These are phyloP conservation scores for Sutorius australiensis DNA, from an alignment of 768 basidiomycete species.

Conservation along the genomic window DNA sequence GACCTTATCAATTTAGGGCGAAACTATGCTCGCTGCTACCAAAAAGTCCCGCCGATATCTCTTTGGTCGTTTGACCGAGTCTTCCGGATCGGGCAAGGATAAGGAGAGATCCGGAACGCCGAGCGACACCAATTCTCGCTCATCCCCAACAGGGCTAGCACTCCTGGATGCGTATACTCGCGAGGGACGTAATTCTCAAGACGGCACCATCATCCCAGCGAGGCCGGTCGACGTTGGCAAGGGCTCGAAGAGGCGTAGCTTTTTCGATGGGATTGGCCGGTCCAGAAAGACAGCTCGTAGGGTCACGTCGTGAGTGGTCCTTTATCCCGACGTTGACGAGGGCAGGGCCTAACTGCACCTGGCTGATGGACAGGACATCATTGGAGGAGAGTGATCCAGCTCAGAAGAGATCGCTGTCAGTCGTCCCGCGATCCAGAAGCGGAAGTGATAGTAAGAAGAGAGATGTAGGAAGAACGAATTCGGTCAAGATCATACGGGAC, in stretches of 20 bases:
- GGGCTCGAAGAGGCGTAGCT: slow-evolving; percentile 62
- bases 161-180: slow-evolving; percentile 13
- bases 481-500: slow-evolving; percentile 18
- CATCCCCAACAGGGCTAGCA: slow-evolving; percentile 20
- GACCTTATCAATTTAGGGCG: slow-evolving; percentile 41
- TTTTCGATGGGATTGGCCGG: slow-evolving; percentile 78
- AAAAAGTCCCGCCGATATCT: slow-evolving; percentile 46
- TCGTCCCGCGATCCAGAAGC: slow-evolving; percentile 20
- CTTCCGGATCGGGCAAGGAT: slow-evolving; percentile 29
- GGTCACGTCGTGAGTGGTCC: slow-evolving; percentile 52
- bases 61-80: slow-evolving; percentile 56
- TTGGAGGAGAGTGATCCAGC: slow-evolving; percentile 33
- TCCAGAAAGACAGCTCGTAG: slow-evolving; percentile 76
- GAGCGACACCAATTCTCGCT: slow-evolving; percentile 23
- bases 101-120: slow-evolving; percentile 33
- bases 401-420: slow-evolving; percentile 45
- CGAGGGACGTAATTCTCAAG: slow-evolving; percentile 20
- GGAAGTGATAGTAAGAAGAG: slow-evolving; percentile 18
- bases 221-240: slow-evolving; percentile 43
- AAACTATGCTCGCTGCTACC: slow-evolving; percentile 36
- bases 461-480: slow-evolving; percentile 23
- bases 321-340: not conserved
- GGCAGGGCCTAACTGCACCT: not conserved
- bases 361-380: slow-evolving; percentile 19
- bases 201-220: slow-evolving; percentile 20